Evolutionary conservation across 805 yeast genomes (phyloP).

Genomic region (Danielia reshetovae): DNA sequence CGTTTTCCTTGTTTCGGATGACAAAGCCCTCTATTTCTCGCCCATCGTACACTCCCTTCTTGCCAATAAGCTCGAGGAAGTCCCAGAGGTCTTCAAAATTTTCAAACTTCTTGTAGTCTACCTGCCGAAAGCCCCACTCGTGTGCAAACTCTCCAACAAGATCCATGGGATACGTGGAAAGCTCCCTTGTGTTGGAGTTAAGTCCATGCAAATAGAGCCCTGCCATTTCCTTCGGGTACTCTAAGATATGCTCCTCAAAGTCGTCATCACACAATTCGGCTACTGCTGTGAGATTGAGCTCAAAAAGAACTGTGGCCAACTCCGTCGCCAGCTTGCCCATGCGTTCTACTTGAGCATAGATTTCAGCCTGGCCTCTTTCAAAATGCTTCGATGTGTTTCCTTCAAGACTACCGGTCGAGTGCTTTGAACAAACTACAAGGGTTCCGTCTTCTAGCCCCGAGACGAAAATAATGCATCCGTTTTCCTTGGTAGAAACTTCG

Average conservation of each 20-base stretch:
- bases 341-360: slow-evolving; percentile 48
- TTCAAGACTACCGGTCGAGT: slow-evolving; percentile 57
- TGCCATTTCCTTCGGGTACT: slow-evolving; percentile 59
- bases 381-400: slow-evolving; percentile 68
- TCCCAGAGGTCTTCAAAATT: slow-evolving; percentile 39
- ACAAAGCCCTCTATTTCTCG: slow-evolving; percentile 93
- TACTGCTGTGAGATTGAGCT: slow-evolving; percentile 69
- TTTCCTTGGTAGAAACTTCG: slow-evolving; percentile 77
- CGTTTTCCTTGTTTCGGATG: slow-evolving; percentile 52
- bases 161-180: slow-evolving; percentile 61
- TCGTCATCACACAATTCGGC: slow-evolving; percentile 89
- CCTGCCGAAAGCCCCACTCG: slow-evolving; percentile 65
- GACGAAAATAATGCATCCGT: slow-evolving; percentile 87
- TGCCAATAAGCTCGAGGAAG: slow-evolving; percentile 54
- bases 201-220: slow-evolving; percentile 92
- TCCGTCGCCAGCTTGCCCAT: slow-evolving; percentile 39
- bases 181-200: slow-evolving; percentile 61
- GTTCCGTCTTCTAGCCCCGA: slow-evolving; percentile 75
- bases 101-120: slow-evolving; percentile 43
- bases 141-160: slow-evolving; percentile 58
- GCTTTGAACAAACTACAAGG: slow-evolving; percentile 84
- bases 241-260: slow-evolving; percentile 91
- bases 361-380: slow-evolving; percentile 56
- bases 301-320: slow-evolving; percentile 54
- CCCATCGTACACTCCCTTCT: slow-evolving; percentile 66